Conservation (phyloP, 139 green algal species). For the Yamagishiella unicocca region DNA sequence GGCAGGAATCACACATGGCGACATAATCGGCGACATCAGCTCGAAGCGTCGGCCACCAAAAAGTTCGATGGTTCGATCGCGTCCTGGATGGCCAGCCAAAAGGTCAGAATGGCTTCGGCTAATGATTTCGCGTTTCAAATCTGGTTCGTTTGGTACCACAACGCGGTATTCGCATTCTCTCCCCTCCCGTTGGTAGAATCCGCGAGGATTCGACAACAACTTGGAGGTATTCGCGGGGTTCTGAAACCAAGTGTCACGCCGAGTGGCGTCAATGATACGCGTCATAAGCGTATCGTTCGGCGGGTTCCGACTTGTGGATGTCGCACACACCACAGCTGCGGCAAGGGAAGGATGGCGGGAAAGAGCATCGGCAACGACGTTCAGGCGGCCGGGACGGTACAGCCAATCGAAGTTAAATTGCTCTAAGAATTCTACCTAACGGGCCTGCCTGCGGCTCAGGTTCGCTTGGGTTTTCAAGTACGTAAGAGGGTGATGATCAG, state of each 20-base stretch:
- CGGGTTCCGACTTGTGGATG: too few species aligned
- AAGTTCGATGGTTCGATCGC: not conserved
- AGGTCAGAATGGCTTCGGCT: not conserved
- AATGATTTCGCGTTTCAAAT: constrained; percentile 14
- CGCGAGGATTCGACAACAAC: not conserved
- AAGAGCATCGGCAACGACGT: constrained; percentile 9
- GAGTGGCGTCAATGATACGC: not conserved
- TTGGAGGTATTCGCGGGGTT: not conserved
- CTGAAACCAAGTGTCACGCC: not conserved
- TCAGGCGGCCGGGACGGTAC: not conserved
- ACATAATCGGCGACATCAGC: constrained; percentile 15
- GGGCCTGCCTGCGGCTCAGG: not conserved
- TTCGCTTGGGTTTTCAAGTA: not conserved
- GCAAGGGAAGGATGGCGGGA: not conserved
- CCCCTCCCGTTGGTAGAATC: not conserved
- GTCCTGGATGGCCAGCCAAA: not conserved
- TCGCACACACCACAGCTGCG: not conserved
- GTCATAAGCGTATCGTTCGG: not conserved
- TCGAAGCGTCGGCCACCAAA: constrained; percentile 1
- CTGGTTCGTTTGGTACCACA: not conserved
- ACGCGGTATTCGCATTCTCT: not conserved
- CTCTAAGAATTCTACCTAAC: constrained; percentile 11
- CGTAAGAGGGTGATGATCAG: not conserved
- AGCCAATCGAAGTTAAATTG: constrained; percentile 1
- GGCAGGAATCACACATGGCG: not conserved